Conservation (phyloP, 805 yeast species). For the Candida odintsovae region DNA sequence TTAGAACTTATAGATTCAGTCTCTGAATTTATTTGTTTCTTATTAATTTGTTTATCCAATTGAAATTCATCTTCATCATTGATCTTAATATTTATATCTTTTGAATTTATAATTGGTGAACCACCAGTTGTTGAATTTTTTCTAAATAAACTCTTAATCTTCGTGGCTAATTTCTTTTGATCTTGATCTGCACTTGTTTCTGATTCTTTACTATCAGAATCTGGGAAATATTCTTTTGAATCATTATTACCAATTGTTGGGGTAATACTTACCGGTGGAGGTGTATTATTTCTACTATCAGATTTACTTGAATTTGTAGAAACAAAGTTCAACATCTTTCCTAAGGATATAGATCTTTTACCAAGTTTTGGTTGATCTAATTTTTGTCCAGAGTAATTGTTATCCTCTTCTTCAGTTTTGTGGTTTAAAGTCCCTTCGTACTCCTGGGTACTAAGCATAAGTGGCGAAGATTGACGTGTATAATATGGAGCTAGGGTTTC, state of each 20-base stretch:
- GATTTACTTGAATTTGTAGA: conserved; percentile 11
- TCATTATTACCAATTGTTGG: conserved; percentile 5
- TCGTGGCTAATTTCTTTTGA: conserved; percentile 11
- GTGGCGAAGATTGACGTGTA: too few relatives aligned
- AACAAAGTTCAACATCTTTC: conserved; percentile 35
- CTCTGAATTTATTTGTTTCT: not conserved
- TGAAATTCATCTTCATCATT: conserved; percentile 5
- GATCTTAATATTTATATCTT: conserved; percentile 2
- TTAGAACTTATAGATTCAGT: not conserved
- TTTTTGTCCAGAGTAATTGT: not conserved
- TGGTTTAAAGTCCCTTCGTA: not conserved
- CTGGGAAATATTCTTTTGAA: conserved; percentile 6
- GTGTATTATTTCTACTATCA: conserved; percentile 8
- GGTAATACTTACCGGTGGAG: conserved; percentile 5
- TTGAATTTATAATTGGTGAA: conserved; percentile 14
- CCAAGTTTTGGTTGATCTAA: conserved; percentile 22
- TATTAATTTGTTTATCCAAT: not conserved
- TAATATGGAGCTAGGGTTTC: too few relatives aligned
- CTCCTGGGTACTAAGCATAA: not conserved
- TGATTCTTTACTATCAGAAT: not conserved
- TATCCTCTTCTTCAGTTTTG: not conserved
- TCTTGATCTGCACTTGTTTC: conserved; percentile 4
- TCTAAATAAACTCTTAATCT: conserved; percentile 21
- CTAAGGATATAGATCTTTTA: conserved; percentile 36
- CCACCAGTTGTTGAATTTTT: conserved; percentile 10